Conservation (phyloP, 2,329 filamentous ascomycete species). For the Alternaria infectoria region DNA sequence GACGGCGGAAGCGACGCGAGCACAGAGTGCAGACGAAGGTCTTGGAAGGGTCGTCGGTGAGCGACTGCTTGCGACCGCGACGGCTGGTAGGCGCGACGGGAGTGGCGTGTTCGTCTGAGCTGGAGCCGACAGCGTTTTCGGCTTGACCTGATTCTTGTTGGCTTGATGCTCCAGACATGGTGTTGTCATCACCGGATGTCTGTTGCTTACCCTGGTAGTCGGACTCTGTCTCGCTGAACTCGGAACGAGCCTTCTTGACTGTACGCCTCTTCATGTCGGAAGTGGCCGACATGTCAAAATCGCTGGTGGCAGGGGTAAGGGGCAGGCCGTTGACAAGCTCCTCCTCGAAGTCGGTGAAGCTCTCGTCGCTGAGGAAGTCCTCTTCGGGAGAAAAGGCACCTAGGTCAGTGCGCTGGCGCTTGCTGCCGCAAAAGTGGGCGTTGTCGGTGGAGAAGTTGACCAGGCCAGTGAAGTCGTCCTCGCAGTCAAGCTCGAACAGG, state of each 20-base stretch:
- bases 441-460: slow-evolving; percentile 71
- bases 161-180: slow-evolving; percentile 45
- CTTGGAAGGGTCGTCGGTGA: slow-evolving; percentile 98
- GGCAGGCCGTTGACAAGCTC: slow-evolving; percentile 66
- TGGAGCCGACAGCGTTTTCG: slow-evolving; percentile 56
- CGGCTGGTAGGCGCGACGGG: slow-evolving; percentile 69
- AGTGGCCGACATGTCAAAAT: slow-evolving; percentile 42
- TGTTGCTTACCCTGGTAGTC: slow-evolving; percentile 46
- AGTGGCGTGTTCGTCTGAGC: slow-evolving; percentile 50
- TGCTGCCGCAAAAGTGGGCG: slow-evolving; percentile 65
- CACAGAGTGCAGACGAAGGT: slow-evolving; percentile 97
- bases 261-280: slow-evolving; percentile 35
- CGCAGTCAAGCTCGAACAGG: slow-evolving; percentile 87
- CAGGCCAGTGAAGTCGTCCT: slow-evolving; percentile 83
- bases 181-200: slow-evolving; percentile 40
- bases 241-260: slow-evolving; percentile 36
- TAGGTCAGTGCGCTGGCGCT: slow-evolving; percentile 75
- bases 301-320: slow-evolving; percentile 66
- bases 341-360: slow-evolving; percentile 78
- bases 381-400: slow-evolving; percentile 68
- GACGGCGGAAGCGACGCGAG: slow-evolving; percentile 94
- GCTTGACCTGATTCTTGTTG: slow-evolving; percentile 44
- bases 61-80: slow-evolving; percentile 95
- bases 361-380: slow-evolving; percentile 78
- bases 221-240: slow-evolving; percentile 45